Evolutionary conservation across 352 stramenopile genomes (phyloP).

Genomic region (Pythium angustatum): DNA sequence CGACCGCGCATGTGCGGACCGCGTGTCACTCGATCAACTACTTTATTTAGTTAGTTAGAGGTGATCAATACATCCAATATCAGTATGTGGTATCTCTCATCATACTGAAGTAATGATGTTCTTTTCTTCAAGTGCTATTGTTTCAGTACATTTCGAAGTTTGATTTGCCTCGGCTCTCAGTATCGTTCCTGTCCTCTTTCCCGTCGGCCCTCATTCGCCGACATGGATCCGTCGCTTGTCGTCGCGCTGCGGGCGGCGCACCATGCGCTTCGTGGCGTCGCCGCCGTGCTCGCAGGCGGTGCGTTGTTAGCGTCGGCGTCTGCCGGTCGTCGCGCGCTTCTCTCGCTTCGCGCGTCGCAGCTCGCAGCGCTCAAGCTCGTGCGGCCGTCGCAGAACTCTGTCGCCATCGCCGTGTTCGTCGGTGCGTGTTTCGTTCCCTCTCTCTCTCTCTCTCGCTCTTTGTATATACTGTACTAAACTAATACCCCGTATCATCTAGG

Average conservation of each 20-base stretch:
- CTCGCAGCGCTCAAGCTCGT: slow-evolving; percentile 26
- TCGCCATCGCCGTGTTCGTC: slow-evolving; percentile 59
- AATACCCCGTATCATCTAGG: too few species aligned
- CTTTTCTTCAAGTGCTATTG: not conserved
- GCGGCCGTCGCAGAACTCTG: slow-evolving; percentile 43
- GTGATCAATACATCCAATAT: not conserved
- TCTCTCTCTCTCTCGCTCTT: not conserved
- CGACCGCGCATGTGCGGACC: not conserved
- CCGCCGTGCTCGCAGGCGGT: slow-evolving; percentile 31
- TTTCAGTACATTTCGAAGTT: not conserved
- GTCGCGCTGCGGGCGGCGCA: not conserved
- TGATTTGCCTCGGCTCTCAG: not conserved
- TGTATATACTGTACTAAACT: not conserved
- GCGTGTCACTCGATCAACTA: not conserved
- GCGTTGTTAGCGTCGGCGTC: slow-evolving; percentile 32
- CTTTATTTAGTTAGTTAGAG: too few species aligned
- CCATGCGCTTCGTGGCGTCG: slow-evolving; percentile 39
- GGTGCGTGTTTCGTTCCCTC: slow-evolving; percentile 38
- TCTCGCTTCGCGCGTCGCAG: slow-evolving; percentile 15
- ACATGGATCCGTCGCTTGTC: not conserved
- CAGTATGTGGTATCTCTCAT: not conserved
- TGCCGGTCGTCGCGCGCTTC: slow-evolving; percentile 34
- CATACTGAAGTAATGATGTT: not conserved
- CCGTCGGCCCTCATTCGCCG: too few species aligned
- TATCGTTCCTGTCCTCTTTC: too few species aligned